Conservation (phyloP, 75 land plant species). For the Picea glauca region DNA sequence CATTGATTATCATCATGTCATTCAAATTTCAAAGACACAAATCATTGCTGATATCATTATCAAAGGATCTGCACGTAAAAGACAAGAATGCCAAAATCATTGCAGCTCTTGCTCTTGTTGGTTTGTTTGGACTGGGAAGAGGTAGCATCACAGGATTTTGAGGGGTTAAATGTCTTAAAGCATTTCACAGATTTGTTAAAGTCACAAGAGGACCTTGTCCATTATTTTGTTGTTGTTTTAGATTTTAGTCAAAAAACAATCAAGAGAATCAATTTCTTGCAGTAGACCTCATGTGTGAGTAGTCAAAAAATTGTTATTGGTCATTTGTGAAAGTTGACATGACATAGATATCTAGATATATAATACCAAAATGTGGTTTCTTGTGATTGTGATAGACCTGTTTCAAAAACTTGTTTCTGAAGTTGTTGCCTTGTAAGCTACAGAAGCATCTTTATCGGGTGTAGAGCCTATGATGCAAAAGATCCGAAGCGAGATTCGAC, state of each 20-base stretch:
- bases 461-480: slow-evolving; percentile 98
- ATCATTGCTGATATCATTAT: not conserved
- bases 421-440: slow-evolving; percentile 7
- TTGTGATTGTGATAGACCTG: not conserved
- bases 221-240: not conserved
- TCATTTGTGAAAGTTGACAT: not conserved
- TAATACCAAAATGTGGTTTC: slow-evolving; percentile 8
- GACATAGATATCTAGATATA: not conserved
- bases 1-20: not conserved
- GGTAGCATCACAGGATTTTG: not conserved
- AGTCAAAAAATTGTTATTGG: not conserved
- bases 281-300: not conserved
- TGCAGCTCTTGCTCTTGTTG: not conserved
- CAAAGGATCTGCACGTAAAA: not conserved
- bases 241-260: not conserved
- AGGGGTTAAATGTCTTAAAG: no score
- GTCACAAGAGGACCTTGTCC: not conserved
- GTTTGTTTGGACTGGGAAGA: not conserved
- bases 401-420: not conserved
- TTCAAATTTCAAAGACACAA: not conserved
- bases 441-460: slow-evolving; percentile 97
- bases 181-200: no score
- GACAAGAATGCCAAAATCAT: not conserved
- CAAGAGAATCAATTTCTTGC: not conserved
- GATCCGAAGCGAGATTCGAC: slow-evolving; percentile 83